Evolutionary conservation across 2,329 filamentous ascomycete species (phyloP).

Genomic region (Amesomyces nigricolor): DNA sequence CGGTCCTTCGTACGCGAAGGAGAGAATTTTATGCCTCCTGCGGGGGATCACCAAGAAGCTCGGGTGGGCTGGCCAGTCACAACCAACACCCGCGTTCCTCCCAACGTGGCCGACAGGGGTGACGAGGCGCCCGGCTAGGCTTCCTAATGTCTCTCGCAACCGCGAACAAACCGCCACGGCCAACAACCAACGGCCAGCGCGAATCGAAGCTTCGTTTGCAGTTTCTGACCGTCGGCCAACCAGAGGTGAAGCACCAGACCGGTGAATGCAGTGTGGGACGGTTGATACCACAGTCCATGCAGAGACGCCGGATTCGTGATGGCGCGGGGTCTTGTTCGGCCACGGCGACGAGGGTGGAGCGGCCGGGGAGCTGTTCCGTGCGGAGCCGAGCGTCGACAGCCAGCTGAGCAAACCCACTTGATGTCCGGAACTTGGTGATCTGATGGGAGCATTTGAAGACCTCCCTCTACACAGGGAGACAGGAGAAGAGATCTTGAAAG

Average conservation of each 20-base stretch:
- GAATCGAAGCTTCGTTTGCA: constrained; percentile 1
- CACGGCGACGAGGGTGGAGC: constrained; percentile 14
- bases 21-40: constrained; percentile 15
- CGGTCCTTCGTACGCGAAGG: constrained; percentile 2
- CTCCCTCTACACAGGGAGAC: too few relatives aligned
- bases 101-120: constrained; percentile 3
- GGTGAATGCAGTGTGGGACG: constrained; percentile 22
- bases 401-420: background rate
- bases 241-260: constrained; percentile 13
- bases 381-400: constrained; percentile 7
- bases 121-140: constrained; percentile 5
- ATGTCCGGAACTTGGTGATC: too few relatives aligned
- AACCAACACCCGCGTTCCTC: background rate
- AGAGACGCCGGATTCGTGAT: constrained; percentile 10
- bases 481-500: too few relatives aligned
- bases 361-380: constrained; percentile 22
- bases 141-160: background rate
- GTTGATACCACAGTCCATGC: constrained; percentile 20
- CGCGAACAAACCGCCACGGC: background rate
- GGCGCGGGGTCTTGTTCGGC: constrained; percentile 16
- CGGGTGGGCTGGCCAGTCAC: constrained; percentile 7
- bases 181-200: background rate
- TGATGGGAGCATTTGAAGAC: background rate
- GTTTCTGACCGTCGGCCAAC: constrained; percentile 16
- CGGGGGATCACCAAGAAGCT: background rate